A percentile compares a stretch with the other conserved stretches of the same genome.
These are phyloP conservation scores for Candida montana DNA, from an alignment of 805 yeast species.

Conservation along the genomic window DNA sequence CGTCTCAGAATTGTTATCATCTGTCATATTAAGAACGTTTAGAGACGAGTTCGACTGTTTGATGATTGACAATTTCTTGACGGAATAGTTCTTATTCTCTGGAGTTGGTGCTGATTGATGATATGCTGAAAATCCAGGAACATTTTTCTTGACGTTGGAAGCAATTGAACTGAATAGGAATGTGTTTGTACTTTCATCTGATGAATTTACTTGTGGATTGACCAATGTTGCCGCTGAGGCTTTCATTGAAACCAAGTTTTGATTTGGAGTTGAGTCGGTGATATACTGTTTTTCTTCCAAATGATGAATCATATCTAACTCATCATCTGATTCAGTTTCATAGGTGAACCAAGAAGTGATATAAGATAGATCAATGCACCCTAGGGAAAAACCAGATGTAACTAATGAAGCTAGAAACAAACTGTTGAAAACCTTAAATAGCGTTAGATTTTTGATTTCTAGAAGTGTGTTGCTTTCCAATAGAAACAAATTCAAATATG, in stretches of 20 bases:
- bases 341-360: background rate
- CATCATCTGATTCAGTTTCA: background rate
- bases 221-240: constrained; percentile 26
- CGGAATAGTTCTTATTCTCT: constrained; percentile 10
- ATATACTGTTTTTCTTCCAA: background rate
- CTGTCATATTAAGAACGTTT: constrained; percentile 6
- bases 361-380: background rate
- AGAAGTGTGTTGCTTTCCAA: background rate
- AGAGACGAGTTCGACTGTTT: constrained; percentile 20
- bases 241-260: constrained; percentile 17
- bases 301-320: background rate
- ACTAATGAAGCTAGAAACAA: constrained; percentile 8
- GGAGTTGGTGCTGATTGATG: background rate
- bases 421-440: constrained; percentile 11
- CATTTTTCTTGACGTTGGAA: background rate
- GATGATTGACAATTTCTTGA: constrained; percentile 20
- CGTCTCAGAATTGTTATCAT: background rate
- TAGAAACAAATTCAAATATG: constrained; percentile 7
- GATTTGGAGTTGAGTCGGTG: background rate
- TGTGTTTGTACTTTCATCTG: background rate
- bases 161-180: constrained; percentile 1
- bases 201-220: constrained; percentile 8
- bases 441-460: background rate
- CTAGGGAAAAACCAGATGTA: constrained; percentile 7
- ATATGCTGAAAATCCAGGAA: background rate